Evolutionary conservation across 805 yeast genomes (phyloP).

Genomic region (Tanozyma kutaoensis): DNA sequence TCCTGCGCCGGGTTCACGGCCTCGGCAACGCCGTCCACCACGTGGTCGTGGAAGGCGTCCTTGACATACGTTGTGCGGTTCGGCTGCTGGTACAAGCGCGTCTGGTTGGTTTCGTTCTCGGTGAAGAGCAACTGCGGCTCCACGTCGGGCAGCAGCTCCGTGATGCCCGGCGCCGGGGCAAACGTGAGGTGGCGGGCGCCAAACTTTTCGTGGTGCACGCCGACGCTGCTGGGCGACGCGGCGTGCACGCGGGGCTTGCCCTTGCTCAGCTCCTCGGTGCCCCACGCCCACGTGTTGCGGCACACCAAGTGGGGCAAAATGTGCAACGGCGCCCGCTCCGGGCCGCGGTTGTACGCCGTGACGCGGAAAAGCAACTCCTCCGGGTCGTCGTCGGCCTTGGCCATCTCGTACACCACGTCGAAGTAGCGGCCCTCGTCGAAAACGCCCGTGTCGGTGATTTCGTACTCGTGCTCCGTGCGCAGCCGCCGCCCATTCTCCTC

Average conservation of each 20-base stretch:
- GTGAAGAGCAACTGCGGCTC: conserved; percentile 73
- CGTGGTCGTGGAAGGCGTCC: conserved; percentile 83
- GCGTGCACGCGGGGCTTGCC: conserved; percentile 35
- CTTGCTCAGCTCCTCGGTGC: conserved; percentile 33
- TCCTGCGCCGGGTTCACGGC: conserved; percentile 55
- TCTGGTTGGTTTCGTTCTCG: conserved; percentile 75
- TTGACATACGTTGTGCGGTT: conserved; percentile 54
- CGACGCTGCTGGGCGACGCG: conserved; percentile 43
- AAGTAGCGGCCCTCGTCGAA: conserved; percentile 68
- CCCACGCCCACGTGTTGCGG: conserved; percentile 95
- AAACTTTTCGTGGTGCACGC: conserved; percentile 52
- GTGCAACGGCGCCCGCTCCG: conserved; percentile 78
- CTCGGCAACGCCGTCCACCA: conserved; percentile 44
- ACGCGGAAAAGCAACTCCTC: conserved; percentile 73
- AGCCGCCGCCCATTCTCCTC: conserved; percentile 53
- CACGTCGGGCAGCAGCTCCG: conserved; percentile 47
- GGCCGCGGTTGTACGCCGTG: conserved; percentile 79
- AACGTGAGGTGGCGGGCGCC: conserved; percentile 53
- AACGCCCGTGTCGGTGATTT: conserved; percentile 67
- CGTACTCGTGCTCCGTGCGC: conserved; percentile 64
- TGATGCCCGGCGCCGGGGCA: conserved; percentile 74
- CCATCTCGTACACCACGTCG: conserved; percentile 83
- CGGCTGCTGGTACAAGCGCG: conserved; percentile 49
- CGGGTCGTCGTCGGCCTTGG: conserved; percentile 69
- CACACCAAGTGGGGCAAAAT: conserved; percentile 73